A percentile compares a stretch with the other conserved stretches of the same genome.
phyloP scores from a whole-genome alignment of 2,329 filamentous ascomycete genomes.

The Amylocarpus encephaloides region DNA sequence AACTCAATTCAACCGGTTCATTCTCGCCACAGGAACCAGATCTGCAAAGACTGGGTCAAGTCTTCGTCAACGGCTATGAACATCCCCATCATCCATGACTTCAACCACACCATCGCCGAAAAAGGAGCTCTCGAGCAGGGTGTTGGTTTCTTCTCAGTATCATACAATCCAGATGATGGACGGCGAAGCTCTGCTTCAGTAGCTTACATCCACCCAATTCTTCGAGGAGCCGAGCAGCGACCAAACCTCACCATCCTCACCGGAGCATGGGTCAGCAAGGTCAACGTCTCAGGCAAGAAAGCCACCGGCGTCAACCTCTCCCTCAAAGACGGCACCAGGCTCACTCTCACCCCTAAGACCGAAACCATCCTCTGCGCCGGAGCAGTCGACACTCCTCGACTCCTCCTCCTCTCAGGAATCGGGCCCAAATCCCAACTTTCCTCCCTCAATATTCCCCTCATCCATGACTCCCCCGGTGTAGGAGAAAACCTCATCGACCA shows the following conservation, averaged over 20 bases:
- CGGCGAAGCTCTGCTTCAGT: slow-evolving; percentile 80
- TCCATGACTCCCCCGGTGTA: slow-evolving; percentile 31
- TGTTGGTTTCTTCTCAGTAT: slow-evolving; percentile 85
- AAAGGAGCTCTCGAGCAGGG: slow-evolving; percentile 67
- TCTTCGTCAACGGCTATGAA: slow-evolving; percentile 72
- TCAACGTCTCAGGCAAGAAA: slow-evolving; percentile 64
- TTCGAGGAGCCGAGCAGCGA: slow-evolving; percentile 73
- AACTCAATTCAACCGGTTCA: slow-evolving; percentile 91
- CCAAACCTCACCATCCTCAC: slow-evolving; percentile 82
- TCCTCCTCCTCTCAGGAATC: slow-evolving; percentile 36
- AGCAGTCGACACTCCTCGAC: slow-evolving; percentile 33
- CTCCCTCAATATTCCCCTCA: slow-evolving; percentile 29
- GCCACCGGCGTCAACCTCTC: slow-evolving; percentile 70
- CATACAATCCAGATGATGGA: slow-evolving; percentile 86
- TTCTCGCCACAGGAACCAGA: slow-evolving; percentile 76
- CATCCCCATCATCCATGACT: slow-evolving; percentile 77
- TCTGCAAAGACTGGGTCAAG: slow-evolving; percentile 85
- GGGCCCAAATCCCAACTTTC: slow-evolving; percentile 30
- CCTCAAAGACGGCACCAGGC: slow-evolving; percentile 45
- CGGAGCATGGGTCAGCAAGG: slow-evolving; percentile 77
- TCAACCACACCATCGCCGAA: slow-evolving; percentile 75
- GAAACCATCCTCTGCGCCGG: slow-evolving; percentile 56
- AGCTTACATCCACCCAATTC: slow-evolving; percentile 87
- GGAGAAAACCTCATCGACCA: slow-evolving; percentile 34
- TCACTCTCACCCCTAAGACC: slow-evolving; percentile 56